Percentiles rank a stretch among this genome's conserved stretches.
These are phyloP conservation scores for Atractiella rhizophila DNA, from an alignment of 768 basidiomycete species.

Conservation along the genomic window DNA sequence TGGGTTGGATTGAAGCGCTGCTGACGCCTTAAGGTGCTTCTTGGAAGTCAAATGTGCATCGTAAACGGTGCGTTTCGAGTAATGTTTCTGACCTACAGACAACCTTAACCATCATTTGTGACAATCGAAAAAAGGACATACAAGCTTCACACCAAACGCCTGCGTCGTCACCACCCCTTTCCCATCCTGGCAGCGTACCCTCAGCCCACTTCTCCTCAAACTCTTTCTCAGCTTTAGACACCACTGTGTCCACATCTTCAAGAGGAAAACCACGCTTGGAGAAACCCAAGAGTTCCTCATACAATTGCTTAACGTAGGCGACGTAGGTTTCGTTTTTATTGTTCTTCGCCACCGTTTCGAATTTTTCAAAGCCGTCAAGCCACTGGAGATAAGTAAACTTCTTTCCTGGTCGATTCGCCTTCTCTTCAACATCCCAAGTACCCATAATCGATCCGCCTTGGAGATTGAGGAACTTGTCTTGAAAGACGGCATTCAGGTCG, in stretches of 20 bases:
- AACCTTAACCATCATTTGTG: background rate
- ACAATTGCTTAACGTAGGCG: slow-evolving; percentile 62
- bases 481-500: slow-evolving; percentile 65
- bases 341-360: slow-evolving; percentile 10
- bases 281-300: slow-evolving; percentile 66
- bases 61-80: slow-evolving; percentile 92
- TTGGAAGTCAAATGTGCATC: slow-evolving; percentile 86
- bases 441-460: slow-evolving; percentile 36
- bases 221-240: slow-evolving; percentile 37
- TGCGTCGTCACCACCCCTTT: slow-evolving; percentile 26
- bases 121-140: slow-evolving; percentile 5
- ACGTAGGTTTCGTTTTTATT: slow-evolving; percentile 53
- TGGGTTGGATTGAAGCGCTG: slow-evolving; percentile 28
- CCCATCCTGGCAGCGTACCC: slow-evolving; percentile 53
- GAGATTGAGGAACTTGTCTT: slow-evolving; percentile 68
- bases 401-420: too few species aligned
- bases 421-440: too few species aligned
- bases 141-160: slow-evolving; percentile 52
- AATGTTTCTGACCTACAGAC: slow-evolving; percentile 59
- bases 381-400: slow-evolving; percentile 79
- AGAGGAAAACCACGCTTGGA: slow-evolving; percentile 61
- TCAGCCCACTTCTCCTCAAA: slow-evolving; percentile 62
- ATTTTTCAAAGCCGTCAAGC: slow-evolving; percentile 34
- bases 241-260: slow-evolving; percentile 42
- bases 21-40: slow-evolving; percentile 78